These are phyloP conservation scores for Mycena rosella DNA, from an alignment of 768 basidiomycete species.

Conservation along the genomic window DNA sequence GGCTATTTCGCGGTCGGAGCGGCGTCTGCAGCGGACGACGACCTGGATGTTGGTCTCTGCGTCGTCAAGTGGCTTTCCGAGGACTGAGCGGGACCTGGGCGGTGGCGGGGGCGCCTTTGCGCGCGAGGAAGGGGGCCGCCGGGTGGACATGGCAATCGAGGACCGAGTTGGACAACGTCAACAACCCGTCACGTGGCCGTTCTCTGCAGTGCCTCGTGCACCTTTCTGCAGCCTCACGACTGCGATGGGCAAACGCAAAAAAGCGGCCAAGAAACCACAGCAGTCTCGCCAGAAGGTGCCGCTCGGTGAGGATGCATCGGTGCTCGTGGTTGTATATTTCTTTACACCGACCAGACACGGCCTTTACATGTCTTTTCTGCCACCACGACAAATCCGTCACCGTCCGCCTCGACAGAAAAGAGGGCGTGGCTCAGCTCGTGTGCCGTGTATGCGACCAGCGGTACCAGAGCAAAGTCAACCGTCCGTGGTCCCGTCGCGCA, in stretches of 20 bases:
- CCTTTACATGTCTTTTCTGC: slow-evolving; percentile 90
- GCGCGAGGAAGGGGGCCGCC: slow-evolving; percentile 68
- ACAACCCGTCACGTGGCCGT: slow-evolving; percentile 41
- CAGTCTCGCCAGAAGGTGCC: slow-evolving; percentile 76
- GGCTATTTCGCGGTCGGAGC: slow-evolving; percentile 87
- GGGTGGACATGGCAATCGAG: slow-evolving; percentile 84
- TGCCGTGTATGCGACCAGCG: slow-evolving; percentile 91
- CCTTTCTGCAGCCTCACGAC: slow-evolving; percentile 9
- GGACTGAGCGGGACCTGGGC: slow-evolving; percentile 62
- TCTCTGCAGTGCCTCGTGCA: background rate
- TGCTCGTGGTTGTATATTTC: background rate
- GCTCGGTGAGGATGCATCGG: slow-evolving; percentile 64
- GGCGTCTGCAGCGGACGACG: slow-evolving; percentile 88
- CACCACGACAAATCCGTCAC: slow-evolving; percentile 92
- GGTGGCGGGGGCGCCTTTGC: slow-evolving; percentile 55
- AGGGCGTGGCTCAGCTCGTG: slow-evolving; percentile 82
- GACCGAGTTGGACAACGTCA: too few relatives aligned
- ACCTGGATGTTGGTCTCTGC: slow-evolving; percentile 92
- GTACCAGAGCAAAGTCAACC: slow-evolving; percentile 89
- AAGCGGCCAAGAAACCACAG: slow-evolving; percentile 85
- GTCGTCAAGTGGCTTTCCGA: slow-evolving; percentile 62
- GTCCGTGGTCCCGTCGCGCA: slow-evolving; percentile 57
- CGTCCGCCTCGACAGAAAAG: slow-evolving; percentile 87
- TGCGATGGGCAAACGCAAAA: slow-evolving; percentile 91
- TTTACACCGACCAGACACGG: slow-evolving; percentile 66